These are phyloP conservation scores for Kalmusia sp. DNA, from an alignment of 2,329 filamentous ascomycete species.

Conservation along the genomic window DNA sequence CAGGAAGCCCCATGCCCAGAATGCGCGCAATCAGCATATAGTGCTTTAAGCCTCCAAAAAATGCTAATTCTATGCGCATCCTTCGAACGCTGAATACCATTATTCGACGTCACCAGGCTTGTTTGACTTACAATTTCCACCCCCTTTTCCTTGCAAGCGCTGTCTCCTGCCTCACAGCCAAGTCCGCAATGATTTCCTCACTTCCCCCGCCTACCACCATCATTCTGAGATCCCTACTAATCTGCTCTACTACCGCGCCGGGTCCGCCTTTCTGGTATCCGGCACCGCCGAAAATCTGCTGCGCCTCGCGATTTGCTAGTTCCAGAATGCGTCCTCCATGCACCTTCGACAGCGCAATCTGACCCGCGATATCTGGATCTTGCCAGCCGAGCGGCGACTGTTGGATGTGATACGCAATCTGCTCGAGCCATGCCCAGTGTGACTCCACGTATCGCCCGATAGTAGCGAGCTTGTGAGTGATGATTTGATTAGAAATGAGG, in stretches of 20 bases:
- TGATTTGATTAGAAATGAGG: constrained; percentile 41
- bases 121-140: constrained; percentile 52
- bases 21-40: background rate
- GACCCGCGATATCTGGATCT: constrained; percentile 47
- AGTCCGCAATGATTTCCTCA: constrained; percentile 62
- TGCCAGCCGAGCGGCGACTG: constrained; percentile 50
- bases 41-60: background rate
- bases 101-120: background rate
- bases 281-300: constrained; percentile 62
- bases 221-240: constrained; percentile 60
- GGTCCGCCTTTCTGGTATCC: constrained; percentile 60
- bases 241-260: constrained; percentile 60
- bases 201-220: constrained; percentile 62
- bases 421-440: constrained; percentile 38
- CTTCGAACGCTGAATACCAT: background rate
- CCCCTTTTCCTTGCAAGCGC: constrained; percentile 49
- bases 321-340: constrained; percentile 59
- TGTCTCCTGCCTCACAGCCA: constrained; percentile 59
- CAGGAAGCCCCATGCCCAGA: background rate
- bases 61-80: background rate
- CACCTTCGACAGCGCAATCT: constrained; percentile 55
- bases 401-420: constrained; percentile 35
- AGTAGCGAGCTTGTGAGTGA: constrained; percentile 40
- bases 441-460: constrained; percentile 37
- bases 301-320: constrained; percentile 59